Evolutionary conservation across 23 red algal species (phyloP).

Genomic region (Chondrus crispus): DNA sequence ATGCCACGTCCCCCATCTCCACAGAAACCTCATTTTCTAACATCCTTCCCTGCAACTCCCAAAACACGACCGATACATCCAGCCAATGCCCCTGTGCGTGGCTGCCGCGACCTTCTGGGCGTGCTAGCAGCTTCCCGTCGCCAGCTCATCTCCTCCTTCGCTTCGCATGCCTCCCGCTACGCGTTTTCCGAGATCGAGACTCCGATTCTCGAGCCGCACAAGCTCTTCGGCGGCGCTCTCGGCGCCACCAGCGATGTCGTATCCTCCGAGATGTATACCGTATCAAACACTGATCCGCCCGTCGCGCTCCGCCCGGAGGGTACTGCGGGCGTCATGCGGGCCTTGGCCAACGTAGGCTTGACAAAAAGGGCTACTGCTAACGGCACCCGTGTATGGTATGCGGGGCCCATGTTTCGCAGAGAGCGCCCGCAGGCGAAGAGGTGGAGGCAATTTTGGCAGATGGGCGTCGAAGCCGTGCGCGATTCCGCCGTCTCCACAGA

Average conservation of each 20-base stretch:
- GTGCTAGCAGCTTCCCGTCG: background rate
- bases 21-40: too few relatives aligned
- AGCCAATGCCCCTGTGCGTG: slow-evolving; percentile 25
- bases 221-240: slow-evolving; percentile 17
- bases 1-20: too few relatives aligned
- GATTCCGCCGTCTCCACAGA: slow-evolving; percentile 35
- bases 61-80: too few relatives aligned
- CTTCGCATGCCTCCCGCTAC: background rate
- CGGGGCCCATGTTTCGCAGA: slow-evolving; percentile 65
- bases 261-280: slow-evolving; percentile 21
- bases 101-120: slow-evolving; percentile 40
- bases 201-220: slow-evolving; percentile 24
- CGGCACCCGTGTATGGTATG: slow-evolving; percentile 48
- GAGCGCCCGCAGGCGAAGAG: slow-evolving; percentile 48
- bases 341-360: slow-evolving; percentile 14
- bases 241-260: slow-evolving; percentile 29
- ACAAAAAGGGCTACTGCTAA: background rate
- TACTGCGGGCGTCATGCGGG: slow-evolving; percentile 56
- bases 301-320: slow-evolving; percentile 63
- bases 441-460: slow-evolving; percentile 58
- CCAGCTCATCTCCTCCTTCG: slow-evolving; percentile 29
- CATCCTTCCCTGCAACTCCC: too few relatives aligned
- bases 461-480: slow-evolving; percentile 48
- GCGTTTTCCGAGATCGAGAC: slow-evolving; percentile 61
- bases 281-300: background rate